Evolutionary conservation across 331 rosid genomes (phyloP).

Genomic region (Cydonia oblonga): DNA sequence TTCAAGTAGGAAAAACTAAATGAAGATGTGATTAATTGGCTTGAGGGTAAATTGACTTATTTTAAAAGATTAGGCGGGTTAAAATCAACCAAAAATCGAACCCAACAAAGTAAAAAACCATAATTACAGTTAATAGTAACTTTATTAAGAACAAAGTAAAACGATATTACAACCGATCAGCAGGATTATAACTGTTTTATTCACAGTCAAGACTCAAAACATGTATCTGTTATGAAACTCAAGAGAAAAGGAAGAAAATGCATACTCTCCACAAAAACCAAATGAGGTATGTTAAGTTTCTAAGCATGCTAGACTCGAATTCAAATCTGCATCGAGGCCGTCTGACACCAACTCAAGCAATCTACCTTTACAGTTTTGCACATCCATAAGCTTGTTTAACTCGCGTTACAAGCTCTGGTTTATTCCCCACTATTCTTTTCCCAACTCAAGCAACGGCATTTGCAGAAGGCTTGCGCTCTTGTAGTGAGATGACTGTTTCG

Average conservation of each 20-base stretch:
- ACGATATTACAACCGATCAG: background rate
- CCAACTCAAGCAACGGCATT: conserved; percentile 27
- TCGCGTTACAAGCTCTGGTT: background rate
- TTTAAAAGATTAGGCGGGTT: background rate
- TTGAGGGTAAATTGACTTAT: background rate
- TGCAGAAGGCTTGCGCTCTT: conserved; percentile 52
- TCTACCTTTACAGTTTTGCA: conserved; percentile 20
- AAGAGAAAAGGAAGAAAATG: conserved; percentile 4
- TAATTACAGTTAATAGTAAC: background rate
- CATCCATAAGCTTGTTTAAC: conserved; percentile 19
- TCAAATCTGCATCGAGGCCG: conserved; percentile 22
- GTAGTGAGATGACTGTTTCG: conserved; percentile 25
- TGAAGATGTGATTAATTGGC: background rate
- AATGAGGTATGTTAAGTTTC: conserved; percentile 15
- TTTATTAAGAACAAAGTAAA: background rate
- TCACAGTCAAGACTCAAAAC: background rate
- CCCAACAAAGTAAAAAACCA: background rate
- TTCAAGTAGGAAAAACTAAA: background rate
- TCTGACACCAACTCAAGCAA: conserved; percentile 19
- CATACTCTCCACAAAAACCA: conserved; percentile 5
- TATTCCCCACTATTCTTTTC: background rate
- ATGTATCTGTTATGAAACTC: conserved; percentile 14
- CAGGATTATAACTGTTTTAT: background rate
- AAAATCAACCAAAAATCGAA: background rate
- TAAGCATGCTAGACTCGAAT: conserved; percentile 17